These are phyloP conservation scores for Eragrostis curvula DNA, from an alignment of 176 grass and related monocot genomes.

Conservation along the genomic window DNA sequence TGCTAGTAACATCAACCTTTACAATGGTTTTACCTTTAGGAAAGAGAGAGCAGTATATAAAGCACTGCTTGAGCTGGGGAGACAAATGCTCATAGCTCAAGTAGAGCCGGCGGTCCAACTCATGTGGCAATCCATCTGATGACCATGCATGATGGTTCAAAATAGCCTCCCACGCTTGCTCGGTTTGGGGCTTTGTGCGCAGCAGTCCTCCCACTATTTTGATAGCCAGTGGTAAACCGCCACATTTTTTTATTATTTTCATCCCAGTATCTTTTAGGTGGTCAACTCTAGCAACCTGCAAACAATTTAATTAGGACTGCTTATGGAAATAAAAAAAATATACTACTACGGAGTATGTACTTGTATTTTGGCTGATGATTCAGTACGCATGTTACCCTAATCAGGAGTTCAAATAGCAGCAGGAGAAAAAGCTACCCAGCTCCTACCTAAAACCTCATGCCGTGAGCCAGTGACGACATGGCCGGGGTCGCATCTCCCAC, in stretches of 20 bases:
- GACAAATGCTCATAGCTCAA: constrained; percentile 22
- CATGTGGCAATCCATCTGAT: neutral
- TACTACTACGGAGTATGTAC: too few relatives aligned
- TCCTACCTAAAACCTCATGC: too few relatives aligned
- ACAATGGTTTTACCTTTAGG: neutral
- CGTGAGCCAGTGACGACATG: too few relatives aligned
- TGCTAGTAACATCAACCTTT: too few relatives aligned
- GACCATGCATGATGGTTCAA: constrained; percentile 19
- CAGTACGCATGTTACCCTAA: too few relatives aligned
- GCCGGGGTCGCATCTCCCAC: too few relatives aligned
- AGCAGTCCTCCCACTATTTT: constrained; percentile 18
- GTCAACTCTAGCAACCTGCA: neutral
- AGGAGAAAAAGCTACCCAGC: too few relatives aligned
- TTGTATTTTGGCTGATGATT: too few relatives aligned
- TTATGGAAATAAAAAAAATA: too few relatives aligned
- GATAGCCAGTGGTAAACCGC: constrained; percentile 36
- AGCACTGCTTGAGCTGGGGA: constrained; percentile 29
- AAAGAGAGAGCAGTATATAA: constrained; percentile 28
- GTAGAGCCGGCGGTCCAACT: constrained; percentile 7
- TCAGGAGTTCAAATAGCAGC: too few relatives aligned
- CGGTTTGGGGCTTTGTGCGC: neutral
- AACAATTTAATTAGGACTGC: too few relatives aligned
- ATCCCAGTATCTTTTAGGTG: constrained; percentile 27
- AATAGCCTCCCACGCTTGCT: constrained; percentile 11
- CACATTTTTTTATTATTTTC: constrained; percentile 16